A percentile compares a stretch with the other conserved stretches of the same genome.
Evolutionary conservation across 2,329 filamentous ascomycete genomes (phyloP).

Genomic region (Fonsecaea pedrosoi): DNA sequence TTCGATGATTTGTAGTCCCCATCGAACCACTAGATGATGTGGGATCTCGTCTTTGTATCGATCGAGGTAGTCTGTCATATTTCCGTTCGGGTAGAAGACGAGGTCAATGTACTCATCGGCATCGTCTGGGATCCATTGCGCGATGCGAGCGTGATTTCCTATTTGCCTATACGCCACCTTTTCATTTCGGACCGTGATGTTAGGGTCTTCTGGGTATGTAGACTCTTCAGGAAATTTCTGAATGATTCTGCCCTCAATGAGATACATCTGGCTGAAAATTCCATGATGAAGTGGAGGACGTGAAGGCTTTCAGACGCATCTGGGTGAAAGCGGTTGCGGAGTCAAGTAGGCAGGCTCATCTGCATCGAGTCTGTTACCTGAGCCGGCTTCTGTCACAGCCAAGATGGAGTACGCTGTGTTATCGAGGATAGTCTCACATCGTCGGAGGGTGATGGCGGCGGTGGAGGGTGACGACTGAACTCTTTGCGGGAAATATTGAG

Average conservation of each 20-base stretch:
- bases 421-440: too few relatives aligned
- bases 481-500: too few relatives aligned
- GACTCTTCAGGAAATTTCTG: neutral
- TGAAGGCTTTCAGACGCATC: too few relatives aligned
- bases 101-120: conserved; percentile 15
- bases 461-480: too few relatives aligned
- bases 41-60: conserved; percentile 1
- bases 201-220: conserved; percentile 10
- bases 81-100: conserved; percentile 12
- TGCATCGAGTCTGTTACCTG: too few relatives aligned
- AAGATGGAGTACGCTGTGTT: too few relatives aligned
- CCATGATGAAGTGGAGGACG: neutral
- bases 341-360: too few relatives aligned
- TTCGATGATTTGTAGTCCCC: conserved; percentile 37
- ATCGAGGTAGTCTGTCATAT: conserved; percentile 10
- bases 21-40: neutral
- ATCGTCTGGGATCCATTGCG: conserved; percentile 19
- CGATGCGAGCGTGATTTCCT: conserved; percentile 35
- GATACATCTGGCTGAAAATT: neutral
- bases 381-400: too few relatives aligned
- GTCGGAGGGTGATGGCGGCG: too few relatives aligned
- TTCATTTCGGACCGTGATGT: conserved; percentile 8
- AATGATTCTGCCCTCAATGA: neutral
- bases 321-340: too few relatives aligned
- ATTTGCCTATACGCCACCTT: conserved; percentile 24